Conservation (phyloP, 75 land plant genomes). For the Gnetum montanum region DNA sequence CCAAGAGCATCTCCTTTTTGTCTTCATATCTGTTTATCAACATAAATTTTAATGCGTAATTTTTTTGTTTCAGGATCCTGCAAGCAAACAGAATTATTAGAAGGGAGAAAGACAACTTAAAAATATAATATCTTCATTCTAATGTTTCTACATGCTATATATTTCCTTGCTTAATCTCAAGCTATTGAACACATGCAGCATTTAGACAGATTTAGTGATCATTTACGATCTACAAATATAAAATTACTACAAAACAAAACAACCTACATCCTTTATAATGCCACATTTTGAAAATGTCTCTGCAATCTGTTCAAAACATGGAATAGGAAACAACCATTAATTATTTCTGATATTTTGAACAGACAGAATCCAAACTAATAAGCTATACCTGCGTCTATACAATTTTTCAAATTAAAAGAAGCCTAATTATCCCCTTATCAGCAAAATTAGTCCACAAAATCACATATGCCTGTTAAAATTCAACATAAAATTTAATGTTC, state of each 20-base stretch:
- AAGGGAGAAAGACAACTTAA: conserved; percentile 1
- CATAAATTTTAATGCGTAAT: conserved; percentile 80
- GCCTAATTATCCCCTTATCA: too few relatives aligned
- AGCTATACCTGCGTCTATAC: too few relatives aligned
- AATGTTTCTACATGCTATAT: too few relatives aligned
- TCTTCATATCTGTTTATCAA: conserved; percentile 75
- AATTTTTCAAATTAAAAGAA: too few relatives aligned
- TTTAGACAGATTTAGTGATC: neutral
- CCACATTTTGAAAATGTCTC: conserved; percentile 96
- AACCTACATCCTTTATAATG: conserved; percentile 80
- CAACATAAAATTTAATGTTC: neutral
- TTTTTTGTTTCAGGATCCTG: conserved; percentile 94
- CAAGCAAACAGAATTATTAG: too few relatives aligned
- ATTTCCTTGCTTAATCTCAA: too few relatives aligned
- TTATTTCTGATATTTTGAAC: too few relatives aligned
- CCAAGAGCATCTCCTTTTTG: conserved; percentile 95
- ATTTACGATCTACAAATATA: too few relatives aligned
- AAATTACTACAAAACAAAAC: neutral
- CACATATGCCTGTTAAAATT: neutral
- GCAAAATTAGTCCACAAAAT: too few relatives aligned
- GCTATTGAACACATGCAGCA: neutral
- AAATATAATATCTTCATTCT: neutral
- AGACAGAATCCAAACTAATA: too few relatives aligned
- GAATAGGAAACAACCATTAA: too few relatives aligned
- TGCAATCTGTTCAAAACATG: conserved; percentile 75